phyloP scores from a whole-genome alignment of 345 rosid species.

The Salix viminalis region DNA sequence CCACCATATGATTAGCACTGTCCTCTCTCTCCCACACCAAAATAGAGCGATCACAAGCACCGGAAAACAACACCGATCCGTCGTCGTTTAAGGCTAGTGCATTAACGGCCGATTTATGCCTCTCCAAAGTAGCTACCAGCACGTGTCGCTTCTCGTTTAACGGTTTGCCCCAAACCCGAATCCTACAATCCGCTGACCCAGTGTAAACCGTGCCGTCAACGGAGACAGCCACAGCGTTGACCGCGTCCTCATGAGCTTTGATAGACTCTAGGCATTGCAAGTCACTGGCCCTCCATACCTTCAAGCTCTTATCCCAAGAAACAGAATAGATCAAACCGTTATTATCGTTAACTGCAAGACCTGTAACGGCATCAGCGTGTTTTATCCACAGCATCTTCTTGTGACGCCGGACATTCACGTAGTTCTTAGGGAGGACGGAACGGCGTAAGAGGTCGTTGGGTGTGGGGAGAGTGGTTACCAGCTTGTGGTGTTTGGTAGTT shows the following conservation, averaged over 20 bases:
- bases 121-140: constrained; percentile 65
- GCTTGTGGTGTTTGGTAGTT: constrained; percentile 35
- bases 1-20: constrained; percentile 60
- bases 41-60: constrained; percentile 91
- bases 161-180: constrained; percentile 75
- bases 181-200: constrained; percentile 77
- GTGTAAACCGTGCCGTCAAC: constrained; percentile 68
- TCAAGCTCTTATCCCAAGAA: constrained; percentile 82
- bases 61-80: constrained; percentile 79
- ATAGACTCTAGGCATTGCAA: constrained; percentile 71
- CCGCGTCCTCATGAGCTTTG: constrained; percentile 76
- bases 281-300: constrained; percentile 69
- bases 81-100: constrained; percentile 66
- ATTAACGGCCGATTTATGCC: constrained; percentile 83
- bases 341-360: constrained; percentile 43
- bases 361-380: constrained; percentile 89
- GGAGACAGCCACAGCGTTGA: constrained; percentile 72
- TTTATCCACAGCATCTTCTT: constrained; percentile 70
- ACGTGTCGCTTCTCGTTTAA: constrained; percentile 41
- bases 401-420: constrained; percentile 77
- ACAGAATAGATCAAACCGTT: constrained; percentile 63
- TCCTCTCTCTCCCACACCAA: constrained; percentile 93
- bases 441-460: constrained; percentile 70
- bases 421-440: constrained; percentile 68
- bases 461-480: constrained; percentile 62